Conservation (phyloP, 140 eudicot species). For the Erigeron philadelphicus region DNA sequence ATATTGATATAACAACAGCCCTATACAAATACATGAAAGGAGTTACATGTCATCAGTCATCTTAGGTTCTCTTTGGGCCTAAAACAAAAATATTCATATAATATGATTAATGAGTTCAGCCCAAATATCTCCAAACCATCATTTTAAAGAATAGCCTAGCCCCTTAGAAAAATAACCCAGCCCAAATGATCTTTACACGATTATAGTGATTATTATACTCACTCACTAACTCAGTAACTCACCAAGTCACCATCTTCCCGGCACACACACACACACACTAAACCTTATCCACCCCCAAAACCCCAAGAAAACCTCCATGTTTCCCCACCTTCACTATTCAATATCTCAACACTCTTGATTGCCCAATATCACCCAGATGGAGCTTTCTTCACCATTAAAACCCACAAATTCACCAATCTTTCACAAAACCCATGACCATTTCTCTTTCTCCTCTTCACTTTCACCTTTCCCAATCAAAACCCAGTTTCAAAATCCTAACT, state of each 20-base stretch:
- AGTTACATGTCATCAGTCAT: no score
- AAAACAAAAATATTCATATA: no score
- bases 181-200: no score
- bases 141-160: no score
- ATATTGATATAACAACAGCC: no score
- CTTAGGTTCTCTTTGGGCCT: no score
- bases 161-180: no score
- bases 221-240: no score
- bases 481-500: constrained; percentile 39
- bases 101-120: no score
- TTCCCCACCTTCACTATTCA: constrained; percentile 13
- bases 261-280: neutral
- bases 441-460: constrained; percentile 61
- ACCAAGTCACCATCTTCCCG: neutral
- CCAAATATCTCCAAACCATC: no score
- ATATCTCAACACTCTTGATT: constrained; percentile 8
- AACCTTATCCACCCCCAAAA: constrained; percentile 51
- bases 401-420: constrained; percentile 35
- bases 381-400: constrained; percentile 60
- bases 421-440: constrained; percentile 37
- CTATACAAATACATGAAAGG: no score
- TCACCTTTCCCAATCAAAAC: constrained; percentile 55
- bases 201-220: no score
- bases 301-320: constrained; percentile 54
- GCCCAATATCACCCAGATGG: constrained; percentile 43